Conservation (phyloP, 1,139 yeast genomes). For the Pichia kudriavzevii region DNA sequence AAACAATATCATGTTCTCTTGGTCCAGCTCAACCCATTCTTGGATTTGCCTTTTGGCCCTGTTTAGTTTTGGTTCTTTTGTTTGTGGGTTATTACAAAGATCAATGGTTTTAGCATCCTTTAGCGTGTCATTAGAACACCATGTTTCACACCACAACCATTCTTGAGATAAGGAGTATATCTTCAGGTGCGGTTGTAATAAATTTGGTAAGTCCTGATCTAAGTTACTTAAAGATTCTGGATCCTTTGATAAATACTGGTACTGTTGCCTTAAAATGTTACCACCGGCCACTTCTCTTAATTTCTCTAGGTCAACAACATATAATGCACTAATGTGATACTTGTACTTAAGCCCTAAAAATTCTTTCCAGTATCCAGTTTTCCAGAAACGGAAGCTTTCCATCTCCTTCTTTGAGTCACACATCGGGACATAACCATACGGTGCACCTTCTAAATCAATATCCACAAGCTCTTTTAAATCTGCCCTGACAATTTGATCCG, state of each 20-base stretch:
- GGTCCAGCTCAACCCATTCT: conserved; percentile 67
- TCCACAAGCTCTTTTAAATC: conserved; percentile 64
- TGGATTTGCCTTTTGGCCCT: conserved; percentile 69
- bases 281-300: conserved; percentile 69
- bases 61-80: conserved; percentile 69
- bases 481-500: conserved; percentile 71
- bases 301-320: conserved; percentile 64
- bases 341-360: conserved; percentile 49
- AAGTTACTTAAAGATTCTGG: conserved; percentile 71
- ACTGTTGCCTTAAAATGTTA: conserved; percentile 74
- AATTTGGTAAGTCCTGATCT: conserved; percentile 90
- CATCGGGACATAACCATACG: conserved; percentile 85
- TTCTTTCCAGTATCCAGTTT: conserved; percentile 81
- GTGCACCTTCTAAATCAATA: conserved; percentile 64
- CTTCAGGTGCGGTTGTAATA: conserved; percentile 59
- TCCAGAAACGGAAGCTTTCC: conserved; percentile 90
- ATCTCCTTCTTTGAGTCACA: conserved; percentile 73
- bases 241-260: conserved; percentile 75
- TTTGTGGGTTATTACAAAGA: conserved; percentile 73
- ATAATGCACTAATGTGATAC: conserved; percentile 83
- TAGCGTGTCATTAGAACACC: conserved; percentile 70
- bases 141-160: conserved; percentile 92
- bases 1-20: conserved; percentile 31
- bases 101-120: conserved; percentile 68
- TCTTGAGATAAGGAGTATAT: conserved; percentile 71